A percentile compares a stretch with the other conserved stretches of the same genome.
These are phyloP conservation scores for Colletotrichum nymphaeae DNA, from an alignment of 2,329 filamentous ascomycete species.

Conservation along the genomic window DNA sequence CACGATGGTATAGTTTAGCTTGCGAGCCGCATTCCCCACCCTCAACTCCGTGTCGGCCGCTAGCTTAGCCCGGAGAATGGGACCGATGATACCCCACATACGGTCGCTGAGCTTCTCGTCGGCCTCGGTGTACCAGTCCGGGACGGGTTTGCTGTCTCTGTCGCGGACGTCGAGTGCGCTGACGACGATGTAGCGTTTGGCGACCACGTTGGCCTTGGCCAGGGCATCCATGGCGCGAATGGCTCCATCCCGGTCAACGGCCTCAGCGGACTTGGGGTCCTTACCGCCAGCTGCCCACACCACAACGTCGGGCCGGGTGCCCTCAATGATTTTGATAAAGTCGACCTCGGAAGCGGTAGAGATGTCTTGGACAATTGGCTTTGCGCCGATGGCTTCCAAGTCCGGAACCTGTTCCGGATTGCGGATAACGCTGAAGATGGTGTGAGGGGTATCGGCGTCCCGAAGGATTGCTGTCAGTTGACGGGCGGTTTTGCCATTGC, in stretches of 20 bases:
- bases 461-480: constrained; percentile 38
- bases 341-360: constrained; percentile 50
- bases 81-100: constrained; percentile 51
- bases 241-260: constrained; percentile 58
- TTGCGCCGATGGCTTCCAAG: constrained; percentile 52
- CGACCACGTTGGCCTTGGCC: constrained; percentile 46
- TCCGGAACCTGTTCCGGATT: constrained; percentile 45
- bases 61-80: constrained; percentile 55
- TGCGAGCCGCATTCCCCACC: constrained; percentile 48
- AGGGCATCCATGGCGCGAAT: constrained; percentile 58
- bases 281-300: constrained; percentile 46
- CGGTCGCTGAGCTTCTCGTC: constrained; percentile 48
- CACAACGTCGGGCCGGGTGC: constrained; percentile 44
- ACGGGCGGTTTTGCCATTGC: constrained; percentile 41
- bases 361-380: constrained; percentile 55
- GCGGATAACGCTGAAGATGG: constrained; percentile 44
- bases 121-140: constrained; percentile 55
- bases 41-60: constrained; percentile 53
- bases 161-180: constrained; percentile 58
- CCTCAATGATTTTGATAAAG: constrained; percentile 49
- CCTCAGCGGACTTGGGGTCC: constrained; percentile 52
- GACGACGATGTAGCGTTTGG: constrained; percentile 57
- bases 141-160: constrained; percentile 46
- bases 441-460: constrained; percentile 33
- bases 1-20: constrained; percentile 58